A percentile compares a stretch with the other conserved stretches of the same genome.
These are phyloP conservation scores for Kalanchoe fedtschenkoi DNA, from an alignment of 164 flowering plant species.

Conservation along the genomic window DNA sequence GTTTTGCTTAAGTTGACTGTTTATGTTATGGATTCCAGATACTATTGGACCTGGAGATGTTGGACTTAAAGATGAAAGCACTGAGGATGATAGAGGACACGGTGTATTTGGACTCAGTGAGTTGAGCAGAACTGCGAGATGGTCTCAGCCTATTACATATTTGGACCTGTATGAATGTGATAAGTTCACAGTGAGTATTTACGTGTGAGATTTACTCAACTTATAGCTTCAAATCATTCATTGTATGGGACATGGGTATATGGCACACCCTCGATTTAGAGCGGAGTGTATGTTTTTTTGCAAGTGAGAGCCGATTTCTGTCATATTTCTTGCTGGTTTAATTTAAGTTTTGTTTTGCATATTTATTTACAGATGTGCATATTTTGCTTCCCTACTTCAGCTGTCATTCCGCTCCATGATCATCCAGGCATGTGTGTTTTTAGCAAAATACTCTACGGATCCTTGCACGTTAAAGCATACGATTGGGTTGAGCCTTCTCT, in stretches of 20 bases:
- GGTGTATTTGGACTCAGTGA: constrained; percentile 51
- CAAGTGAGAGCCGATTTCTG: too few species aligned
- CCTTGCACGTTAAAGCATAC: constrained; percentile 89
- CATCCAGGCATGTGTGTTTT: constrained; percentile 95
- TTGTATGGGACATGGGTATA: too few species aligned
- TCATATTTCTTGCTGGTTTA: too few species aligned
- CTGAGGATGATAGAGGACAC: constrained; percentile 83
- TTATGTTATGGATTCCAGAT: constrained; percentile 23
- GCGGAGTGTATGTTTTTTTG: constrained; percentile 12
- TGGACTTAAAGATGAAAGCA: constrained; percentile 57
- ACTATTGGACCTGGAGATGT: constrained; percentile 64
- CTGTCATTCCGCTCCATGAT: constrained; percentile 94
- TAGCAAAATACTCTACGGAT: constrained; percentile 91
- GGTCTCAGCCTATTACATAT: constrained; percentile 92
- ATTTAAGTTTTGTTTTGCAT: neutral
- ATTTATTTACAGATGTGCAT: constrained; percentile 71
- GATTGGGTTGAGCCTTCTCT: constrained; percentile 88
- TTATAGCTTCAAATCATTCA: neutral
- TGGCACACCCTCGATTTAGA: neutral
- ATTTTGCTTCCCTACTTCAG: constrained; percentile 85
- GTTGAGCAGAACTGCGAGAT: constrained; percentile 48
- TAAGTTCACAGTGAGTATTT: constrained; percentile 53
- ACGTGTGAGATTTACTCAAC: neutral
- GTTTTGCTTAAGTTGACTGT: neutral
- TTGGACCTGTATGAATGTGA: constrained; percentile 62